Evolutionary conservation across 225 moss, liverwort and hornwort genomes (phyloP).

Genomic region (Thuidium tamariscinum): DNA sequence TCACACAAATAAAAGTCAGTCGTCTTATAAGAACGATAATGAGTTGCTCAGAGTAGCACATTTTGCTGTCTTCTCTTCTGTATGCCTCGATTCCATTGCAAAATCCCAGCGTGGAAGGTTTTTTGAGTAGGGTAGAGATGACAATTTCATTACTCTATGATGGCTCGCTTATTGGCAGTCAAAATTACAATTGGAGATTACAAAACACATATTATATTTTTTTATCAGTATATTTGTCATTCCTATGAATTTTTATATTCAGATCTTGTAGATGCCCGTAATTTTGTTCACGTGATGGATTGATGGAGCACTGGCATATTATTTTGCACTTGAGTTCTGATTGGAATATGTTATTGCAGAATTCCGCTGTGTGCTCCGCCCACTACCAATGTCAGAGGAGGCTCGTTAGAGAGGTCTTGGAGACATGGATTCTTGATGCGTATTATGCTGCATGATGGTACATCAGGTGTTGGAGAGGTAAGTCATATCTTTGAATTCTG

Average conservation of each 20-base stretch:
- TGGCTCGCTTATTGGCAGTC: background rate
- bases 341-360: constrained; percentile 15
- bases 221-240: background rate
- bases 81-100: background rate
- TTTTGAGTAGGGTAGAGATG: background rate
- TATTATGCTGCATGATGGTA: constrained; percentile 39
- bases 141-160: background rate
- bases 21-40: background rate
- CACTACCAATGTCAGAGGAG: constrained; percentile 27
- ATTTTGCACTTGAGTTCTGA: background rate
- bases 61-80: background rate
- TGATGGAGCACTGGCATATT: background rate
- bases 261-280: background rate
- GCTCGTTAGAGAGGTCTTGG: constrained; percentile 1
- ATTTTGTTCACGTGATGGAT: background rate
- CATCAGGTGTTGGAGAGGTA: constrained; percentile 90
- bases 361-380: constrained; percentile 55
- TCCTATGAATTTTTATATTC: no score
- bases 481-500: background rate
- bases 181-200: background rate
- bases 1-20: background rate
- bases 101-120: background rate
- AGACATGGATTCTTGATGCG: constrained; percentile 66
- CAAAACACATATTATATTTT: no score
- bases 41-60: background rate